phyloP scores from a whole-genome alignment of 805 yeast species.

The Wickerhamomyces hampshirensis region DNA sequence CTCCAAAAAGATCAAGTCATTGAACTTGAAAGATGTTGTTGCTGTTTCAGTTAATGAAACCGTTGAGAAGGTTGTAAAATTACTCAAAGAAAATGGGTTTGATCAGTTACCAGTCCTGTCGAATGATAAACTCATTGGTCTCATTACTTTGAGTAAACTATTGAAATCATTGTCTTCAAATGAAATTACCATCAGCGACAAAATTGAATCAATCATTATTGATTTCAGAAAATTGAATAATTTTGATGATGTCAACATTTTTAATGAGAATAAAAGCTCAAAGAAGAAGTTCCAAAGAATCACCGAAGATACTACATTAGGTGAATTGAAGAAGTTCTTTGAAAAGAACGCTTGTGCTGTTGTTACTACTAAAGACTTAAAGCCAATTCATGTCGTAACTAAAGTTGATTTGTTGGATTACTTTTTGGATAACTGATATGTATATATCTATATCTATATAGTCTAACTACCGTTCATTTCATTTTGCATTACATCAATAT shows the following conservation, averaged over 20 bases:
- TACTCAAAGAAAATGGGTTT: constrained; percentile 70
- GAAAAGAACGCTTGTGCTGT: constrained; percentile 83
- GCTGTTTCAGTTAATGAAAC: constrained; percentile 59
- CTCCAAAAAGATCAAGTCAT: constrained; percentile 59
- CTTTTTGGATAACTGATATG: constrained; percentile 19
- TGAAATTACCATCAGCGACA: constrained; percentile 49
- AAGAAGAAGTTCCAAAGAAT: constrained; percentile 65
- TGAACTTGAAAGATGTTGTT: constrained; percentile 75
- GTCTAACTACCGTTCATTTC: too few relatives aligned
- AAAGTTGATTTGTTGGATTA: constrained; percentile 75
- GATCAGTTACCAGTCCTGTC: constrained; percentile 81
- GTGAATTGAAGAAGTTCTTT: constrained; percentile 70
- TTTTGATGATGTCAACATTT: constrained; percentile 52
- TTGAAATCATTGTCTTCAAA: constrained; percentile 63
- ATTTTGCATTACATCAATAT: too few relatives aligned
- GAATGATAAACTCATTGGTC: constrained; percentile 56
- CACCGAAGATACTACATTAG: constrained; percentile 58
- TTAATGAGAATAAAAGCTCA: constrained; percentile 55
- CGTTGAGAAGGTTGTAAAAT: constrained; percentile 59
- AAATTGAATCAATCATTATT: constrained; percentile 55
- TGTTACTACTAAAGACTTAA: constrained; percentile 65
- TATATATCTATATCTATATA: too few relatives aligned
- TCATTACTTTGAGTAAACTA: constrained; percentile 70
- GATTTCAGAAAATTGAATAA: constrained; percentile 73
- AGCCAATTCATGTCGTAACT: constrained; percentile 80